These are phyloP conservation scores for Chlorella sp. DNA, from an alignment of 139 green algal species.

Conservation along the genomic window DNA sequence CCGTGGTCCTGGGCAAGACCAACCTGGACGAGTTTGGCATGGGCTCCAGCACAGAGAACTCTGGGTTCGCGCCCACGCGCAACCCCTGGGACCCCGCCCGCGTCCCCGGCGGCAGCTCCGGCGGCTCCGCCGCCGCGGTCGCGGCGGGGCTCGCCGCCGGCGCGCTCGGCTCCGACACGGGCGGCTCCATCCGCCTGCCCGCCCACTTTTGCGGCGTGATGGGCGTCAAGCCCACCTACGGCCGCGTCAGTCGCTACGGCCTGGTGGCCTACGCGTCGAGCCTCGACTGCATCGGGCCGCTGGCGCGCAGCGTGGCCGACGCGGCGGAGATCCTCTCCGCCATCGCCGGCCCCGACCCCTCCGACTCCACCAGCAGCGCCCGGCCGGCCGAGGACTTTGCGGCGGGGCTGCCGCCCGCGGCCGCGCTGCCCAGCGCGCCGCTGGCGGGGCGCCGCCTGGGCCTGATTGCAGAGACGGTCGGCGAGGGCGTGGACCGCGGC, in stretches of 20 bases:
- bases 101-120: conserved; percentile 94
- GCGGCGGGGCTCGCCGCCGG: conserved; percentile 72
- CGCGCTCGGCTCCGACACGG: conserved; percentile 92
- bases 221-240: conserved; percentile 98
- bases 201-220: conserved; percentile 96
- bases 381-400: conserved; percentile 40
- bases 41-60: conserved; percentile 93
- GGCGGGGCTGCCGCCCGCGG: conserved; percentile 43
- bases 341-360: conserved; percentile 77
- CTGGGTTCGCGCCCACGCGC: conserved; percentile 64
- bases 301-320: conserved; percentile 86
- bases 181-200: conserved; percentile 93
- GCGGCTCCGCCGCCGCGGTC: conserved; percentile 93
- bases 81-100: conserved; percentile 82
- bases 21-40: conserved; percentile 99
- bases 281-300: conserved; percentile 87
- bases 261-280: conserved; percentile 95
- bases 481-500: conserved; percentile 68
- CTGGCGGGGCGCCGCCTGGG: conserved; percentile 70
- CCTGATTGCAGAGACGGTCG: conserved; percentile 83
- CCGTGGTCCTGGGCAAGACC: conserved; percentile 94
- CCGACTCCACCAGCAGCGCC: conserved; percentile 71
- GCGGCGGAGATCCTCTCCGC: conserved; percentile 78
- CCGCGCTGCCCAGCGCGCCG: conserved; percentile 50
- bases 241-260: conserved; percentile 85